Evolutionary conservation across 2,329 filamentous ascomycete genomes (phyloP).

Genomic region (Fusarium udum): DNA sequence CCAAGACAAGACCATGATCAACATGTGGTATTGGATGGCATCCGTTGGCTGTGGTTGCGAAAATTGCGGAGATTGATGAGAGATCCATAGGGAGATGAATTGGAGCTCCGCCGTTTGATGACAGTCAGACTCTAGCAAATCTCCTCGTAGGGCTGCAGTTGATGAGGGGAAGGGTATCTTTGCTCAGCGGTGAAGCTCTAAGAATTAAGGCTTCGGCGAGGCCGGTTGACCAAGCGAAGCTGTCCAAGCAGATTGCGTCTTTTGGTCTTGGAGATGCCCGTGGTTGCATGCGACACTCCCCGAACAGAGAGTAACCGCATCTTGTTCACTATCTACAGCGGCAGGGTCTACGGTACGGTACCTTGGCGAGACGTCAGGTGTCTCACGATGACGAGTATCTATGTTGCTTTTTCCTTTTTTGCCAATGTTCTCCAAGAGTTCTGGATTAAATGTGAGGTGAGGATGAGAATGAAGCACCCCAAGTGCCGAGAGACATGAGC

Average conservation of each 20-base stretch:
- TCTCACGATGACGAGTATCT: neutral
- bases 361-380: conserved; percentile 3
- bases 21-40: neutral
- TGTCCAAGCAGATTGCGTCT: conserved; percentile 17
- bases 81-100: neutral
- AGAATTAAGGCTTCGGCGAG: conserved; percentile 37
- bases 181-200: conserved; percentile 41
- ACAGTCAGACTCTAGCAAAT: neutral
- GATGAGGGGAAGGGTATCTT: conserved; percentile 11
- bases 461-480: neutral
- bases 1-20: neutral
- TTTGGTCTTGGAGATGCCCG: conserved; percentile 23
- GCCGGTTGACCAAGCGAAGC: conserved; percentile 27
- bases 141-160: conserved; percentile 40
- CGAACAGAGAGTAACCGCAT: conserved; percentile 13
- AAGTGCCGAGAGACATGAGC: neutral
- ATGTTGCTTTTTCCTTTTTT: neutral
- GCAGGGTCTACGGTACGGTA: neutral
- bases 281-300: conserved; percentile 19
- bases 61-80: conserved; percentile 4
- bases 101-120: conserved; percentile 12
- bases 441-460: neutral
- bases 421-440: neutral
- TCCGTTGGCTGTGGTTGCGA: conserved; percentile 10
- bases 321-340: neutral